Evolutionary conservation across 331 rosid genomes (phyloP).

Genomic region (Saraca asoca): DNA sequence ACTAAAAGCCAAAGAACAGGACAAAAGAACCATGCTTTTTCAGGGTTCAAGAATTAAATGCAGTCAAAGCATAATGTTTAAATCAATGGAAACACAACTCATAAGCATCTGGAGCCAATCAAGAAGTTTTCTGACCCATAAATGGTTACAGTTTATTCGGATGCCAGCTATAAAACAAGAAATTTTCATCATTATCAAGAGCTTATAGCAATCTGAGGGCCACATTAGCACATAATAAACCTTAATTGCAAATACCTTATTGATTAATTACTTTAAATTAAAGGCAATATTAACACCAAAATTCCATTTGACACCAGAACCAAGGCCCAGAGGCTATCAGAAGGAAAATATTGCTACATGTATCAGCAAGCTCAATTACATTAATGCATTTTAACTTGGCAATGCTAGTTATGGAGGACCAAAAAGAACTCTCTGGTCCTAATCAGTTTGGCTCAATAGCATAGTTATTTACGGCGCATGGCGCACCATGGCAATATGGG

Average conservation of each 20-base stretch:
- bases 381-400: slow-evolving; percentile 12
- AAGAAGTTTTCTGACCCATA: slow-evolving; percentile 22
- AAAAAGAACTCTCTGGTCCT: background rate
- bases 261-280: slow-evolving; percentile 17
- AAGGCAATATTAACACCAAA: slow-evolving; percentile 15
- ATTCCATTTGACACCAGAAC: slow-evolving; percentile 21
- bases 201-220: slow-evolving; percentile 12
- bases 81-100: slow-evolving; percentile 3
- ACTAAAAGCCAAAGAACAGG: slow-evolving; percentile 11
- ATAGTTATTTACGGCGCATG: too few relatives aligned
- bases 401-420: background rate
- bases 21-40: slow-evolving; percentile 1
- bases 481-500: too few relatives aligned
- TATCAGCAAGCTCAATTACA: slow-evolving; percentile 20
- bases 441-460: slow-evolving; percentile 10
- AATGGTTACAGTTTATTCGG: slow-evolving; percentile 7
- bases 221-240: slow-evolving; percentile 20
- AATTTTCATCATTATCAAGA: slow-evolving; percentile 4
- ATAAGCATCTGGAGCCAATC: slow-evolving; percentile 12
- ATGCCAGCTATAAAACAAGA: background rate
- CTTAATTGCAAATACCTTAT: slow-evolving; percentile 6
- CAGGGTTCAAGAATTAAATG: slow-evolving; percentile 14
- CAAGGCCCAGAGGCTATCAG: background rate
- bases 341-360: background rate
- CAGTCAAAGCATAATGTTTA: slow-evolving; percentile 16